Base-by-base conservation (phyloP, 495 filamentous ascomycete genomes). In the Penicillium subrubescens region DNA sequence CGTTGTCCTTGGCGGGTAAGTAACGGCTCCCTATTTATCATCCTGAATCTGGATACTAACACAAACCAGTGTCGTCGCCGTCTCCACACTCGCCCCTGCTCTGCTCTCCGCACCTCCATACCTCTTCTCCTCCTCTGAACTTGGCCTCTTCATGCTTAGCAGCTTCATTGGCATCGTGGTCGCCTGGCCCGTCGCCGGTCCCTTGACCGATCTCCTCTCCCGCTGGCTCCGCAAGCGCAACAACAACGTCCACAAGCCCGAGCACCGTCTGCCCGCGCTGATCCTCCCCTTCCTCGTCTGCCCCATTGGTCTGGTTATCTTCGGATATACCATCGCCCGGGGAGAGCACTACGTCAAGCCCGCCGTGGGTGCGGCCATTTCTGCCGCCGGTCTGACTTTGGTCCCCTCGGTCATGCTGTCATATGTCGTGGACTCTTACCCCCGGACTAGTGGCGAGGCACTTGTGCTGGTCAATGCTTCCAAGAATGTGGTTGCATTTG, bases 401-500 rank as follows among this genome's bases (percentile, higher is more conserved):
- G 72, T 76, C 12, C 72, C 74, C 0, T 76, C 74, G 12, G 72
- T 74, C 1, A 73, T 76, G 70, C 66, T 76, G n/a, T 73, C 74
- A 7, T 74, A 74, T 51, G 70, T 76, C 14, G 74, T 76, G 19
- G 74, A 76, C 29, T 60, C 72, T 1, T 76, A 74, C 44, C 74
- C 74, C 17, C 48, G 61, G 6, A 61, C 61, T 10, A 72, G 72
- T 29, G 72, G 70, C 14, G 74, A 76, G 64, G 74, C 74, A 1
- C 62, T 76, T 41, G 74, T 76, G 2, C 46, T 71, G 29, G 71
- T 80, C n/a, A 80, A 80, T 60, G 67, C 75, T 0, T 75, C 76
- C 2, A 80, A 80, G 73, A 80, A 80, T 59, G 63, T 77, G 3
- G 71, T 80, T 57, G 77, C 77, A 0, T 80, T 80, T 63, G 77